These are phyloP conservation scores for Nannizziopsis arthrosporioides DNA, from an alignment of 2,329 filamentous ascomycete species.

Conservation along the genomic window DNA sequence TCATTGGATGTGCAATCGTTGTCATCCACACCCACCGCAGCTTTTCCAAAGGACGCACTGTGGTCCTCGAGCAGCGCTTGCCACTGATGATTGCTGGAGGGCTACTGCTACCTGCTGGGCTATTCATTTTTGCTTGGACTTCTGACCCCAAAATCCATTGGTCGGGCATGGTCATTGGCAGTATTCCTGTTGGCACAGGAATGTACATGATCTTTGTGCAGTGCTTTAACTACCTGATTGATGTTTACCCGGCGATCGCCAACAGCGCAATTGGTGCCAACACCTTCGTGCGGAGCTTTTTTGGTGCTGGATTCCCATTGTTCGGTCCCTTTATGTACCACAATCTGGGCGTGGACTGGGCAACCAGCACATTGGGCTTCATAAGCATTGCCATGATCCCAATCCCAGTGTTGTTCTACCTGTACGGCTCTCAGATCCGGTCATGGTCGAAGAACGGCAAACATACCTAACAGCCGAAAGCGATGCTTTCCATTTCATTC, in stretches of 20 bases:
- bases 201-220: constrained; percentile 78
- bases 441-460: constrained; percentile 42
- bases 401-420: constrained; percentile 76
- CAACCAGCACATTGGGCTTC: constrained; percentile 59
- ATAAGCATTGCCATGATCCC: constrained; percentile 64
- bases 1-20: too few relatives aligned
- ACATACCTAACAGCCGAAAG: too few relatives aligned
- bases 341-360: constrained; percentile 64
- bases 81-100: constrained; percentile 73
- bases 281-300: constrained; percentile 67
- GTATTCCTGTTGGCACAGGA: constrained; percentile 62
- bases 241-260: constrained; percentile 55
- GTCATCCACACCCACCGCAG: too few relatives aligned
- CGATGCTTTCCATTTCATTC: too few relatives aligned
- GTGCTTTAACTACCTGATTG: constrained; percentile 57
- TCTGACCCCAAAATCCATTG: constrained; percentile 56
- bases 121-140: constrained; percentile 59
- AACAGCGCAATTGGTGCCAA: constrained; percentile 72
- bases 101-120: constrained; percentile 57
- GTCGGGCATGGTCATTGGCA: constrained; percentile 60
- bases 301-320: constrained; percentile 64
- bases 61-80: constrained; percentile 61
- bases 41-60: neutral
- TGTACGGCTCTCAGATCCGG: constrained; percentile 60
- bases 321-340: constrained; percentile 76